phyloP scores from a whole-genome alignment of 2,329 filamentous ascomycete genomes.

The Fusarium mangiferae region DNA sequence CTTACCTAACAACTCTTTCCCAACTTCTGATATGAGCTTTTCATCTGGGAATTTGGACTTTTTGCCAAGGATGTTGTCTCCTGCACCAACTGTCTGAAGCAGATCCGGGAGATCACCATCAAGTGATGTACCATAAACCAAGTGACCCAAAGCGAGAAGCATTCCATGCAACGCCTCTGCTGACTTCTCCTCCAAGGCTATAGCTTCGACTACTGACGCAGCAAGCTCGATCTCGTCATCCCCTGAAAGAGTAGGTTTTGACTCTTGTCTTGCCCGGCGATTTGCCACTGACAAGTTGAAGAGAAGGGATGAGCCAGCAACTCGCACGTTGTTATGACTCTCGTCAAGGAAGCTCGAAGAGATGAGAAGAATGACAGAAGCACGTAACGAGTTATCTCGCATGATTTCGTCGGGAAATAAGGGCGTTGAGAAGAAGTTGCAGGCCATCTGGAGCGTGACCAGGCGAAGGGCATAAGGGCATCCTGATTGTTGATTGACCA shows the following conservation, averaged over 20 bases:
- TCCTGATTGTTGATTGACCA: constrained; percentile 64
- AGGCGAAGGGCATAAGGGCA: constrained; percentile 86
- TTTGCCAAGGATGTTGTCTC: constrained; percentile 69
- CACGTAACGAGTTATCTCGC: constrained; percentile 60
- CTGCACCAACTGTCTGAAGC: constrained; percentile 80
- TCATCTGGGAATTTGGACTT: constrained; percentile 66
- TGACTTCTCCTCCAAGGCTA: constrained; percentile 67
- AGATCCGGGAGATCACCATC: constrained; percentile 83
- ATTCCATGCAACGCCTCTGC: constrained; percentile 80
- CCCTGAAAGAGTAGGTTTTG: constrained; percentile 69
- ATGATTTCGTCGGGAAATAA: constrained; percentile 76
- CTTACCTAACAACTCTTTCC: constrained; percentile 61
- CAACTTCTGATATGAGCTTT: constrained; percentile 66
- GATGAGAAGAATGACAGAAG: constrained; percentile 73
- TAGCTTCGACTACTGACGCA: constrained; percentile 82
- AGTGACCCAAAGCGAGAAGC: constrained; percentile 77
- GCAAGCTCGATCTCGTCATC: constrained; percentile 82
- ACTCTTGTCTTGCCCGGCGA: constrained; percentile 69
- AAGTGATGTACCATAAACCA: constrained; percentile 76
- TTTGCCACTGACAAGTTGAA: constrained; percentile 84
- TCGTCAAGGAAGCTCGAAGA: constrained; percentile 83
- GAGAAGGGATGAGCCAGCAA: constrained; percentile 83
- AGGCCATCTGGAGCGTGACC: constrained; percentile 83
- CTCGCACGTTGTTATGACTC: constrained; percentile 76
- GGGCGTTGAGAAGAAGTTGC: constrained; percentile 83